Percentiles rank a stretch among this genome's conserved stretches.
Conservation (phyloP, 2,329 filamentous ascomycete genomes). For the Hypoxylon sp. region DNA sequence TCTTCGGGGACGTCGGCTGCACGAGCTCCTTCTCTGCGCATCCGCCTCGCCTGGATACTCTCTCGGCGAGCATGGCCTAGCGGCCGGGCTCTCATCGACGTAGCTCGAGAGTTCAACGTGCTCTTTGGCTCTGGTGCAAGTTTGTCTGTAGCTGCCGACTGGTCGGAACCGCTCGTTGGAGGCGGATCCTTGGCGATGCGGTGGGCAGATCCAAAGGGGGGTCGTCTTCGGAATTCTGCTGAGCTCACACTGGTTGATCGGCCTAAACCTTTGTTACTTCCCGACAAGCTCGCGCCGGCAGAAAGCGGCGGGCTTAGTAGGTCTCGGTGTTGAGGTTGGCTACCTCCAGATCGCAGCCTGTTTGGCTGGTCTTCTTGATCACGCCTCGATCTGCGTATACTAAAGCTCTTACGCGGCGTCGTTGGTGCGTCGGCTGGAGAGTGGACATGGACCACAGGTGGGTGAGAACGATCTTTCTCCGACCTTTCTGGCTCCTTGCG, state of each 20-base stretch:
- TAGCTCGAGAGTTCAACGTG: conserved; percentile 62
- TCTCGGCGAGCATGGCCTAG: conserved; percentile 88
- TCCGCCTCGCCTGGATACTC: conserved; percentile 87
- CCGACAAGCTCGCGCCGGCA: conserved; percentile 62
- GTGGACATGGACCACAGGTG: conserved; percentile 79
- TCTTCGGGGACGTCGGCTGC: conserved; percentile 88
- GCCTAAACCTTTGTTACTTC: conserved; percentile 74
- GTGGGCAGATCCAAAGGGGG: conserved; percentile 55
- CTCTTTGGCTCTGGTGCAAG: conserved; percentile 59
- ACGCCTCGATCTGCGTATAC: conserved; percentile 70
- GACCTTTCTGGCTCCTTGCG: conserved; percentile 71
- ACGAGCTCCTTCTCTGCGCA: conserved; percentile 73
- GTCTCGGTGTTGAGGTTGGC: conserved; percentile 77
- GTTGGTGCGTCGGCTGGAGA: conserved; percentile 72
- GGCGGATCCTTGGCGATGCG: conserved; percentile 69
- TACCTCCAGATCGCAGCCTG: conserved; percentile 62
- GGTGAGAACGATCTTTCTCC: conserved; percentile 71
- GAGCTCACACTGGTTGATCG: conserved; percentile 93
- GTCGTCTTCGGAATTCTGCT: conserved; percentile 76
- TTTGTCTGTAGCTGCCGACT: conserved; percentile 67
- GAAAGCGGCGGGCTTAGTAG: conserved; percentile 77
- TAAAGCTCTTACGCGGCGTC: conserved; percentile 85
- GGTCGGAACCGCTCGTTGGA: conserved; percentile 80
- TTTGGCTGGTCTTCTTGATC: conserved; percentile 59
- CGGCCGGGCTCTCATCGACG: conserved; percentile 81